Conservation (phyloP, 768 basidiomycete species). For the Tricholoma sp. region DNA sequence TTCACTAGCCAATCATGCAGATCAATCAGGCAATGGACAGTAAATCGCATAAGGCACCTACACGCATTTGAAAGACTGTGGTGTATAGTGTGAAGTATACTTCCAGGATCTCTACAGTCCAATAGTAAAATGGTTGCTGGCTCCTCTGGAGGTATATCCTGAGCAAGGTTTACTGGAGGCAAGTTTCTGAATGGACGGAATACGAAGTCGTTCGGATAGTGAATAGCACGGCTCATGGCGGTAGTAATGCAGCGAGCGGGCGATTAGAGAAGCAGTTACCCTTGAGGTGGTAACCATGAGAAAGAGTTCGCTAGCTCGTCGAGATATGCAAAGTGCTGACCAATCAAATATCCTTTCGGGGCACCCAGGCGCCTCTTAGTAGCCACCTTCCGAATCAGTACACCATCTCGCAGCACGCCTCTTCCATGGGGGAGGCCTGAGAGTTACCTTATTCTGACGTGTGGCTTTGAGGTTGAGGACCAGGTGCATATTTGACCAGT, state of each 20-base stretch:
- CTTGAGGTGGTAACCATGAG: not conserved
- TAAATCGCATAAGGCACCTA: not conserved
- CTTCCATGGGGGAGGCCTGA: too few relatives aligned
- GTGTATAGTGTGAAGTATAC: not conserved
- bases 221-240: not conserved
- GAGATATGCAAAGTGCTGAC: too few relatives aligned
- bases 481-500: too few relatives aligned
- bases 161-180: not conserved
- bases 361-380: too few relatives aligned
- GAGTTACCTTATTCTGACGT: too few relatives aligned
- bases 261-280: not conserved
- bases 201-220: not conserved
- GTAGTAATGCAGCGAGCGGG: not conserved
- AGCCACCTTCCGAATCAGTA: too few relatives aligned
- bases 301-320: not conserved
- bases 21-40: not conserved
- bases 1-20: not conserved
- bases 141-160: not conserved
- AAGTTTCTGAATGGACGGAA: not conserved
- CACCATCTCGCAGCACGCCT: too few relatives aligned
- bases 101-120: not conserved
- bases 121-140: not conserved
- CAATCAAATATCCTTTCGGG: too few relatives aligned
- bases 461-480: too few relatives aligned
- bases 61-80: not conserved